phyloP scores from a whole-genome alignment of 2,329 filamentous ascomycete species.

The Thelonectria blattea region DNA sequence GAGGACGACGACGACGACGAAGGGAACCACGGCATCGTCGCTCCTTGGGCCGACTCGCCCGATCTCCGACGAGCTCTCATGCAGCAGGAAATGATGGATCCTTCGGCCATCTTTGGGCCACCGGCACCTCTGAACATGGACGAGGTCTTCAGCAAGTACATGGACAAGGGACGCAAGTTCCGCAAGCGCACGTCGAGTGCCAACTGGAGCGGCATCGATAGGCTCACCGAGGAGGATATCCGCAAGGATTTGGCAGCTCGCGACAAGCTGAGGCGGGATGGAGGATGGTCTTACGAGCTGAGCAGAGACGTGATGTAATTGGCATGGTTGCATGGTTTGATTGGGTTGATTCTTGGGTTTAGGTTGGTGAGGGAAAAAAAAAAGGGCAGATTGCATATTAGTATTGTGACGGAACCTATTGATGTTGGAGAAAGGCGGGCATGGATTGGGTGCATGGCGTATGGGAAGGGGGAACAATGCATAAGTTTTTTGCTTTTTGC shows the following conservation, averaged over 20 bases:
- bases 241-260: constrained; percentile 78
- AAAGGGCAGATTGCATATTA: constrained; percentile 30
- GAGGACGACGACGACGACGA: constrained; percentile 79
- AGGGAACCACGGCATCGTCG: constrained; percentile 62
- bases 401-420: constrained; percentile 1
- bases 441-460: constrained; percentile 33
- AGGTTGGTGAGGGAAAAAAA: background rate
- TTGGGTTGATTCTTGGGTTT: background rate
- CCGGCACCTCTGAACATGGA: constrained; percentile 92
- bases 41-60: constrained; percentile 88
- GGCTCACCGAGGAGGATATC: constrained; percentile 87
- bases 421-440: constrained; percentile 21
- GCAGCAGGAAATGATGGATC: constrained; percentile 84
- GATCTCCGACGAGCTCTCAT: constrained; percentile 77
- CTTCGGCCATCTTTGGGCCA: constrained; percentile 84
- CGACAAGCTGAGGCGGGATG: constrained; percentile 79
- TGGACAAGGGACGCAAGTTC: constrained; percentile 86
- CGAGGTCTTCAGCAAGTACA: constrained; percentile 91
- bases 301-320: constrained; percentile 53
- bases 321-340: constrained; percentile 17
- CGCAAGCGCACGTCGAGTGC: constrained; percentile 90
- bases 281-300: constrained; percentile 80
- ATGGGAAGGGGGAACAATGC: constrained; percentile 21
- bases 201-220: constrained; percentile 86
- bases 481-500: constrained; percentile 1